Base-by-base conservation (phyloP, 495 filamentous ascomycete genomes). In the Talaromyces proteolyticus region DNA sequence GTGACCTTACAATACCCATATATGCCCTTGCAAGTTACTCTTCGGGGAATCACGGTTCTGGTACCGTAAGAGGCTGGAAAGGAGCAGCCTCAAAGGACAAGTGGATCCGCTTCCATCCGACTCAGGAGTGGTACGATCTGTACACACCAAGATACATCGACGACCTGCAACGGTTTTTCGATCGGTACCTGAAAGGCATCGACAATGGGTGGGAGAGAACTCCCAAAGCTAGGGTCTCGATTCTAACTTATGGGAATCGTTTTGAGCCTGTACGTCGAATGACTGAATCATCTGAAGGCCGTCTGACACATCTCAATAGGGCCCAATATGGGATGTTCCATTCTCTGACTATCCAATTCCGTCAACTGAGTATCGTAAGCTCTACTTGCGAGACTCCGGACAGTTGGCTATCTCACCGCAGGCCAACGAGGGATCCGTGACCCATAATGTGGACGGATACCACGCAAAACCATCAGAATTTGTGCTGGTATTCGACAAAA, bases 141-240 rank as follows among this genome's bases (percentile, higher is more conserved):
- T 71, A 66, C 37, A 37, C 44, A 1, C 56, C 44, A 3, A 44
- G 63, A 7, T 50, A 53, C 0, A 49, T 40, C 11, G 39, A 60
- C 1, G 67, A 74, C 29, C 57, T 72, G 1, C 22, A 37, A 7
- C 20, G 36, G 1, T 74, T 69, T 56, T 72, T 71, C 45, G 69
- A 71, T 42, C 58, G 51, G 3, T 74, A 67, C 34, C 49, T 70
- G 24, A 67, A 64, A 29, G 65, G 62, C 8, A 54, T 60, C 4
- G 42, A 67, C 4, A 74, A 73, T 44, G 67, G 56, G 14, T 74
- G 68, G 68, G 66, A 72, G 23, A 43, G 56, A 19, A 70, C 68
- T 0, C 67, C 69, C 1, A 59, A 59, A 24, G 66, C 69, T 0
- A 64, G 67, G 1, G 37, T 61, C 6, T 50, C 59, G 6, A 23